Conservation (phyloP, 352 stramenopile species). For the Globisporangium abappressorium region DNA sequence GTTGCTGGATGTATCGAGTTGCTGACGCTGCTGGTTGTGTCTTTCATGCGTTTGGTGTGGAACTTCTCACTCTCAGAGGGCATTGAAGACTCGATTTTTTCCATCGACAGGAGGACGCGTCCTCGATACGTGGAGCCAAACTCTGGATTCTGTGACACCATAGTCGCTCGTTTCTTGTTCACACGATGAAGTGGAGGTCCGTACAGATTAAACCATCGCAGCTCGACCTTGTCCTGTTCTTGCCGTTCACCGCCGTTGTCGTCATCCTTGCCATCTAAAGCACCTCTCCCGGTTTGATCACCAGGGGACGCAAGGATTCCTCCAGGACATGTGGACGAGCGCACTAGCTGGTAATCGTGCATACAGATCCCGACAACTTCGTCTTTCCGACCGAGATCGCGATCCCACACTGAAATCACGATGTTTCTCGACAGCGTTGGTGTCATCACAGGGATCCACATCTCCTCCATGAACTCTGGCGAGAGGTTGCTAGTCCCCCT, state of each 20-base stretch:
- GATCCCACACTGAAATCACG: conserved; percentile 77
- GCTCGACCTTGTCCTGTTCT: conserved; percentile 22
- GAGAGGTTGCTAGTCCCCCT: conserved; percentile 49
- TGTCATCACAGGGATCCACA: conserved; percentile 83
- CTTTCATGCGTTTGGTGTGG: conserved; percentile 46
- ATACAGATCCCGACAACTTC: conserved; percentile 69
- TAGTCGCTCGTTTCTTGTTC: conserved; percentile 48
- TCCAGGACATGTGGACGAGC: conserved; percentile 20
- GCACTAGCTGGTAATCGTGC: conserved; percentile 71
- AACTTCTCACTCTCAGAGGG: conserved; percentile 58
- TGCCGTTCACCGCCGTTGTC: not conserved
- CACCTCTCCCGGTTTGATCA: not conserved
- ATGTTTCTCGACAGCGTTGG: conserved; percentile 76
- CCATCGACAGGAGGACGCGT: conserved; percentile 73
- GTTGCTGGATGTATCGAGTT: conserved; percentile 32
- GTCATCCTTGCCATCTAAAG: conserved; percentile 1
- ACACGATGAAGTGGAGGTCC: conserved; percentile 60
- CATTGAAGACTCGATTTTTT: conserved; percentile 40
- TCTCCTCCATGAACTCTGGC: conserved; percentile 69
- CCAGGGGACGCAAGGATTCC: conserved; percentile 22
- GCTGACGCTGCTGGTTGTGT: conserved; percentile 13
- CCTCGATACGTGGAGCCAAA: conserved; percentile 81
- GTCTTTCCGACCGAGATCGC: conserved; percentile 63
- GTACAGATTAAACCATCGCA: conserved; percentile 85
- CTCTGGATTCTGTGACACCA: conserved; percentile 61